Base-by-base conservation (phyloP, 176 grass and related monocot species). In the Saccharum spontaneum region DNA sequence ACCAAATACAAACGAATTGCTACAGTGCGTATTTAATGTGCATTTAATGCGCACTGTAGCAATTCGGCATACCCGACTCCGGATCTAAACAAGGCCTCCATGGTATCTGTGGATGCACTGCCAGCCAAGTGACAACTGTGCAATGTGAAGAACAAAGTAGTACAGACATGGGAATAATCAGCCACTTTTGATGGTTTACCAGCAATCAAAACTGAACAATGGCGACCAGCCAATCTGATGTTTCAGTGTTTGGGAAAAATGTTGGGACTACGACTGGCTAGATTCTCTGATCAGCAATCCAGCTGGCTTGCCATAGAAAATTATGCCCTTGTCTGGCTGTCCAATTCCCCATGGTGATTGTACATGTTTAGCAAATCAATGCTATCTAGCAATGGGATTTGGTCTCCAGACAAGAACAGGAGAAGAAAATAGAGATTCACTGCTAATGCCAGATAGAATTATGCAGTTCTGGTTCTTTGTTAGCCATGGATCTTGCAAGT, bases 381-480 rank as follows among this genome's bases (percentile, higher is more conserved):
- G 67, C 4, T 75, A 63, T 26, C 48, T 54, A 65, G 9, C 40
- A 75, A 37, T 63, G 65, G 20, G 10, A 52, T 77, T 64, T 20
- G 39, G 20, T 15, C 22, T 74, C 60, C 28, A 67, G 59, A 55
- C 75, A 79, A 28, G 43, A 79, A 39, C 15, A 65, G 69, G 40
- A 71, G 36, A 89, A 84, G 28, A 78, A 87, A 80, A 5, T 24
- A 6, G 6, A 90, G 80, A 75, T 69, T 75, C 41, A 41, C n/a
- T 50, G 16, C 17, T 75, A 10, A 77, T 22, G 78, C 43, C 15
- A 55, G 7, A 55, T 50, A 50, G 15, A 49, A 54, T 52, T 30
- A 63, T 62, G 30, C 30, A 68, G 48, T n/a, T 7, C 10, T 4
- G 73, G 36, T 23, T 78, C 43, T 71, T 26, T 5, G 64, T 70